Base-by-base conservation (phyloP, 257 asterid species). In the Echium plantagineum region DNA sequence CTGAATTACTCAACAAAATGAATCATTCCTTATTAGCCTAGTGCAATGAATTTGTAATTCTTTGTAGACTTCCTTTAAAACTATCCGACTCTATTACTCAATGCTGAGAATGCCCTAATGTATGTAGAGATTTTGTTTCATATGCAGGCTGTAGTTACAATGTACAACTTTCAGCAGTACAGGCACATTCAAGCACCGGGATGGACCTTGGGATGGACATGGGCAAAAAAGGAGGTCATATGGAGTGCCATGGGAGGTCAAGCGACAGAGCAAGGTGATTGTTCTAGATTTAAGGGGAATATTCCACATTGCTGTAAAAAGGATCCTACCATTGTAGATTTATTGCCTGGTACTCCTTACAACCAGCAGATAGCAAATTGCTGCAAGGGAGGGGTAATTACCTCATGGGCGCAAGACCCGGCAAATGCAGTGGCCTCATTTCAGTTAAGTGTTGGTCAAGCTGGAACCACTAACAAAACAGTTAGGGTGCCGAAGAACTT, bases 201-300 rank as follows among this genome's bases (percentile, higher is more conserved):
- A 1, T 90, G 97, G 97, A 77, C 87, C 13, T 61, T 87, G 80
- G 96, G 96, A 6, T 90, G 97, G 97, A 83, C 81, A 1, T 90
- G 97, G 97, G 94, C 97, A 2, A 85, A 87, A 68, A 85, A 90
- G 63, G 95, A 90, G 80, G 97, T 90, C 60, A 90, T 90, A 52
- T 90, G 97, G 96, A 68, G 17, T 42, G 66, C 78, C 83, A 66
- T 81, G 74, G 97, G 97, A 52, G 80, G 71, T 55, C 95, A 90
- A 67, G 67, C 97, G 0, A 85, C 94, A 0, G 96, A 90, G 55
- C 97, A 90, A 70, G 97, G 97, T 54, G 97, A 90, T 75, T 90
- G 96, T 63, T 87, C 96, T 1, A 85, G 64, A 66, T 89, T 48
- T 60, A 83, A 86, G 71, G 82, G 80, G 55, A 86, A 77, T 46